Conservation (phyloP, 2,329 filamentous ascomycete species). For the Sporothrix mexicana region DNA sequence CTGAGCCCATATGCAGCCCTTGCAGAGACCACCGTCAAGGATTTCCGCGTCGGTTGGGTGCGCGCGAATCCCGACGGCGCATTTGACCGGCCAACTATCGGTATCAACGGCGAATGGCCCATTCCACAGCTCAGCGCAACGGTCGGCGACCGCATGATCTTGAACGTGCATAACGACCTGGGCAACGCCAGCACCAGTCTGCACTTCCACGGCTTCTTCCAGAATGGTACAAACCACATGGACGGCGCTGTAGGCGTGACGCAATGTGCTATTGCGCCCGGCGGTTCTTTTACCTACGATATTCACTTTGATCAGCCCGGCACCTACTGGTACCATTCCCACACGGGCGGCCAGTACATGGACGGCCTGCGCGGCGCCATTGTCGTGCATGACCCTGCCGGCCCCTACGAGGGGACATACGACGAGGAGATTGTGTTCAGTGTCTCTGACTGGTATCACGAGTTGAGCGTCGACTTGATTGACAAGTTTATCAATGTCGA, state of each 20-base stretch:
- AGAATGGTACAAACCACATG: constrained; percentile 69
- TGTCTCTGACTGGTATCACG: constrained; percentile 74
- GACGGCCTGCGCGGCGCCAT: constrained; percentile 68
- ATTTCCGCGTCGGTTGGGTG: constrained; percentile 75
- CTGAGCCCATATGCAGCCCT: constrained; percentile 40
- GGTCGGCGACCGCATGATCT: constrained; percentile 64
- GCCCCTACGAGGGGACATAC: constrained; percentile 62
- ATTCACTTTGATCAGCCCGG: constrained; percentile 59
- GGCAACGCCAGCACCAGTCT: constrained; percentile 68
- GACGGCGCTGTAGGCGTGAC: constrained; percentile 71
- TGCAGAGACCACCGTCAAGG: constrained; percentile 57
- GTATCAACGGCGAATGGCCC: constrained; percentile 78
- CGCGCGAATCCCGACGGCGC: constrained; percentile 72
- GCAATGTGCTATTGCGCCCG: constrained; percentile 70
- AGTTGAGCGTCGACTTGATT: constrained; percentile 56
- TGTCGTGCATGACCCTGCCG: constrained; percentile 66
- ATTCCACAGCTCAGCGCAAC: constrained; percentile 68
- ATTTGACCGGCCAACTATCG: constrained; percentile 68
- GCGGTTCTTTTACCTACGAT: constrained; percentile 69
- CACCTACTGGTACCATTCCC: constrained; percentile 83
- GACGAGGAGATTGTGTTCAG: constrained; percentile 71
- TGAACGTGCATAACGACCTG: constrained; percentile 64
- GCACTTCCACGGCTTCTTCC: constrained; percentile 74
- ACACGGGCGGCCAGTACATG: constrained; percentile 70
- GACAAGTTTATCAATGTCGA: constrained; percentile 56